Base-by-base conservation (phyloP, 2,329 filamentous ascomycete genomes). In the Cladophialophora bantiana region DNA sequence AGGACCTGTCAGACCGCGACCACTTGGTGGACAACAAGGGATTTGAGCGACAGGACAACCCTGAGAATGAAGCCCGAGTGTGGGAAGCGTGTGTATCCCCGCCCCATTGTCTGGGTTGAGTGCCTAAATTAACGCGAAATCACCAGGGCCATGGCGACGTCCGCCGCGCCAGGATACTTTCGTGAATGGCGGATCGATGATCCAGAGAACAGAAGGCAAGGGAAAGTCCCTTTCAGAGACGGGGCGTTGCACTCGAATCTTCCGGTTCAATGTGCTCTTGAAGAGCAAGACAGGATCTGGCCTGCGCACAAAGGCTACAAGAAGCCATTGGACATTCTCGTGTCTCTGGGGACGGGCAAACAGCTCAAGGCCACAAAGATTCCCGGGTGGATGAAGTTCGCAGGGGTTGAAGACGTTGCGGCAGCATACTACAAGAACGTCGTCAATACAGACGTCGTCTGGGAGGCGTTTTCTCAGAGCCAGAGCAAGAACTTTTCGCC, bases 361-460 rank as follows among this genome's bases (percentile, higher is more conserved):
- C 55, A 42, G 26, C 55, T 58, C n/a, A 58, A 31, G 18, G 55
- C 45, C 12, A 45, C 18, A 7, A 45, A 45, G 10, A 45, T 58
- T 13, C 55, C 55, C 10, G n/a, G 55, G n/a, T 58, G 55, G 55
- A 35, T 58, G 55, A 26, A 58, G 15, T 58, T 58, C 38, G 55
- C 35, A n/a, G 55, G 55, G 18, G 36, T 58, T 10, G 55, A 18
- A 6, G 55, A 58, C 36, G 18, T 58, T 26, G 55, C 55, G 9
- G 55, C 55, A 40, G 55, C 55, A 7, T 58, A 45, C 36, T 58
- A 58, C 55, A 58, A 58, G 35, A 58, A 58, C 36, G 55, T 58
- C 55, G 38, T 58, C 55, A 45, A 58, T 38, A 58, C 55, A 7
- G 55, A 58, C 10, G 34, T 36, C 38, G 55, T 58, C 13, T 58